Evolutionary conservation across 2,329 filamentous ascomycete genomes (phyloP).

Genomic region (Kalmusia sp.): DNA sequence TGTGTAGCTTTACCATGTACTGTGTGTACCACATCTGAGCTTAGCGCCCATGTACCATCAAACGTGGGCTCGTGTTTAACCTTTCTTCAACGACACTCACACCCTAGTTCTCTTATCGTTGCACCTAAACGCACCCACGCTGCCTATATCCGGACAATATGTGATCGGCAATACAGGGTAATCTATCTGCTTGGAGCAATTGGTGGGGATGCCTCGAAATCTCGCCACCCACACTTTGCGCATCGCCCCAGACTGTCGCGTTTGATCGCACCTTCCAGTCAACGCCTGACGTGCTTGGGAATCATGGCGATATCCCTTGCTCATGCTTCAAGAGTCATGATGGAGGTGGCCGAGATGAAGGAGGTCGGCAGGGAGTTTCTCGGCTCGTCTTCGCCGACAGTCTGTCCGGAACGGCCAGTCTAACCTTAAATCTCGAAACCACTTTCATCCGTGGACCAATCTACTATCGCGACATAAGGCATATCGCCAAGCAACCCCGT

Average conservation of each 20-base stretch:
- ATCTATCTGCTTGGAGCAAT: conserved; percentile 13
- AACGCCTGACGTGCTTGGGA: conserved; percentile 17
- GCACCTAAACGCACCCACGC: too few relatives aligned
- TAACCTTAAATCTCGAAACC: neutral
- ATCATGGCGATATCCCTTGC: neutral
- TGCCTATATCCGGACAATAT: too few relatives aligned
- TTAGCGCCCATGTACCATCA: too few relatives aligned
- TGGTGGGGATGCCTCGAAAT: conserved; percentile 5
- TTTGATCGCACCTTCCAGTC: conserved; percentile 12
- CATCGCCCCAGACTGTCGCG: neutral
- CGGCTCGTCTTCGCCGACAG: conserved; percentile 1
- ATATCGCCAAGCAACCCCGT: conserved; percentile 15
- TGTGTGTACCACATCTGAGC: too few relatives aligned
- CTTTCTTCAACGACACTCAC: conserved; percentile 8
- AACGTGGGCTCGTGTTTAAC: neutral
- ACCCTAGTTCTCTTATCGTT: conserved; percentile 5
- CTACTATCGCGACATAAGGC: neutral
- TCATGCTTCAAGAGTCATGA: neutral
- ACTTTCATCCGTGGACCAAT: conserved; percentile 5
- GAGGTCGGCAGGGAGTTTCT: neutral
- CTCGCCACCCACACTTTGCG: conserved; percentile 10
- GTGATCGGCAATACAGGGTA: conserved; percentile 8
- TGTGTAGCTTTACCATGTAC: too few relatives aligned
- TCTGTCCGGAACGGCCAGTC: neutral
- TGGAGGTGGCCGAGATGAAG: neutral